Evolutionary conservation across 306 rosid genomes (phyloP).

Genomic region (Malus sylvestris): DNA sequence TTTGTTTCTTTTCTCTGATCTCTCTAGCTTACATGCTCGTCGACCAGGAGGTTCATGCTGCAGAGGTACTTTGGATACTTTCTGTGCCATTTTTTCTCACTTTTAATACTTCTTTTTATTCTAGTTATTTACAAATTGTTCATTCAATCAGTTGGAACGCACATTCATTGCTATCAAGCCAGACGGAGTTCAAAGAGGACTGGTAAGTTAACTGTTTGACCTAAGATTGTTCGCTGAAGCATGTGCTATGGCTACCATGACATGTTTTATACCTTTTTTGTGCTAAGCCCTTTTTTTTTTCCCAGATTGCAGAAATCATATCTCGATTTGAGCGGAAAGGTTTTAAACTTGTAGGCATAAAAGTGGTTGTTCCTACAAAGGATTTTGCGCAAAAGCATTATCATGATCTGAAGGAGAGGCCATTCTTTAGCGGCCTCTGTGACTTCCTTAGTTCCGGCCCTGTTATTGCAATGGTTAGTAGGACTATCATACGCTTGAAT

Average conservation of each 20-base stretch:
- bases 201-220: slow-evolving; percentile 33
- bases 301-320: slow-evolving; percentile 85
- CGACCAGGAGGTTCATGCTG: slow-evolving; percentile 94
- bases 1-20: slow-evolving; percentile 6
- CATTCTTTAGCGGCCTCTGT: slow-evolving; percentile 83
- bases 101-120: background rate
- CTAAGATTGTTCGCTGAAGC: background rate
- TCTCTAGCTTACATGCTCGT: slow-evolving; percentile 68
- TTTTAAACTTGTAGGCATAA: slow-evolving; percentile 82
- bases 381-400: slow-evolving; percentile 83
- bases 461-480: slow-evolving; percentile 87
- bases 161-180: slow-evolving; percentile 97
- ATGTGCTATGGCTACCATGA: background rate
- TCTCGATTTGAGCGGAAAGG: slow-evolving; percentile 92
- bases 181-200: slow-evolving; percentile 92
- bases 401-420: slow-evolving; percentile 83
- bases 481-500: slow-evolving; percentile 9
- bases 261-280: background rate
- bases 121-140: background rate
- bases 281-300: background rate
- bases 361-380: slow-evolving; percentile 72
- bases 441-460: slow-evolving; percentile 96
- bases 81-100: background rate
- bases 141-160: slow-evolving; percentile 57
- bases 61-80: slow-evolving; percentile 50